phyloP scores from a whole-genome alignment of 345 rosid genomes.

The Reutealis trisperma region DNA sequence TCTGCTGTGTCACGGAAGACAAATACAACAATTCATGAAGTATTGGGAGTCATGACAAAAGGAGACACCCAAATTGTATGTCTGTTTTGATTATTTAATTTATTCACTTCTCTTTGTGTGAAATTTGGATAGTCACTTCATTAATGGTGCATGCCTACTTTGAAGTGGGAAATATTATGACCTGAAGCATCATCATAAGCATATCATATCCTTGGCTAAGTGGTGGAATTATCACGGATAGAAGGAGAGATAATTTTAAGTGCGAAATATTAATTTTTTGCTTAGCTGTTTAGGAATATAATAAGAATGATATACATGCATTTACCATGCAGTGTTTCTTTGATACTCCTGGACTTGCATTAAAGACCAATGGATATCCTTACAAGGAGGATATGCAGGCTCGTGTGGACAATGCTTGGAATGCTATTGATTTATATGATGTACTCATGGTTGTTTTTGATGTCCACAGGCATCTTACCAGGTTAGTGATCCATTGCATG shows the following conservation, averaged over 20 bases:
- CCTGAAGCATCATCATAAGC: background rate
- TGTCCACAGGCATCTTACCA: conserved; percentile 81
- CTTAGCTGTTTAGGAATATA: conserved; percentile 3
- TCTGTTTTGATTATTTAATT: conserved; percentile 14
- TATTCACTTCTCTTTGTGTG: background rate
- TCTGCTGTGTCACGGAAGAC: conserved; percentile 96
- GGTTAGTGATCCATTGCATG: conserved; percentile 43
- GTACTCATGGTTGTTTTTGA: conserved; percentile 87
- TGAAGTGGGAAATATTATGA: background rate
- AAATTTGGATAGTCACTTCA: background rate
- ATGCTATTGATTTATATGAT: conserved; percentile 73
- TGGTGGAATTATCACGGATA: background rate
- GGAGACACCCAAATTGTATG: conserved; percentile 82
- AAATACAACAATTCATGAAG: conserved; percentile 94
- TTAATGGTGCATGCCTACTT: background rate
- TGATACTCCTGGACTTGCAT: conserved; percentile 87
- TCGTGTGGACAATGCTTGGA: conserved; percentile 89
- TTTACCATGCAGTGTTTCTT: conserved; percentile 79
- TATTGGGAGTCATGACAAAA: conserved; percentile 81
- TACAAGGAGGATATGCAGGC: conserved; percentile 79
- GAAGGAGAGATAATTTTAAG: background rate
- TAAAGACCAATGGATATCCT: conserved; percentile 63
- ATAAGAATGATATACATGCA: conserved; percentile 6
- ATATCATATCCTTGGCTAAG: background rate
- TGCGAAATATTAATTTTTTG: too few species aligned